Percentiles rank a stretch among this genome's conserved stretches.
These are phyloP conservation scores for Cardamine resedifolia DNA, from an alignment of 345 rosid genomes.

Conservation along the genomic window DNA sequence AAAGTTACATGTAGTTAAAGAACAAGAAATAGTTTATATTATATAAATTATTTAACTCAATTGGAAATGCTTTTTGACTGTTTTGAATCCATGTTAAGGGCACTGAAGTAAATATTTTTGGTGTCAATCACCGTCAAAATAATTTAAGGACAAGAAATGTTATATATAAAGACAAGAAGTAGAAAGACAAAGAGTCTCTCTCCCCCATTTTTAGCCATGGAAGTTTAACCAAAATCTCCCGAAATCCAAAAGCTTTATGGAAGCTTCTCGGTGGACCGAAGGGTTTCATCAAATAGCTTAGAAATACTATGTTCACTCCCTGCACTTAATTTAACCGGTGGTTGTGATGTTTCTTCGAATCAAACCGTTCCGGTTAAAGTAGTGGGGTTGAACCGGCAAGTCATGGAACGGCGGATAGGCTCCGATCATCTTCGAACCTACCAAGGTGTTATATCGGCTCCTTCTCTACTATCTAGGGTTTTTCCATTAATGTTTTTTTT, in stretches of 20 bases:
- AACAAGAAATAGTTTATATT: too few relatives aligned
- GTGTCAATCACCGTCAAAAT: not conserved
- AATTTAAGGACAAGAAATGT: not conserved
- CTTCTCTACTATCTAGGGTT: not conserved
- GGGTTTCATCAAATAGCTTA: conserved; percentile 21
- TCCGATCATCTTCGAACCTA: conserved; percentile 38
- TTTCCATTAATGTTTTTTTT: not conserved
- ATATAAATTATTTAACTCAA: too few relatives aligned
- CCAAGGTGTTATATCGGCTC: conserved; percentile 35
- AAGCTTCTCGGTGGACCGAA: conserved; percentile 15
- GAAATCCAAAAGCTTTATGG: not conserved
- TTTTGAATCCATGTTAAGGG: not conserved
- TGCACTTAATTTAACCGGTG: conserved; percentile 8
- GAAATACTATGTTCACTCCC: conserved; percentile 18
- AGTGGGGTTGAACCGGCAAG: conserved; percentile 37
- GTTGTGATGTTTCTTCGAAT: conserved; percentile 4
- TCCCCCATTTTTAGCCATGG: conserved; percentile 18
- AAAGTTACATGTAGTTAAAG: not conserved
- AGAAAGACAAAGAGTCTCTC: conserved; percentile 13
- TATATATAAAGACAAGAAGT: conserved; percentile 12
- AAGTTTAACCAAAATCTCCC: conserved; percentile 17
- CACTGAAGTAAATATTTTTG: not conserved
- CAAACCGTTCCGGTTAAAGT: conserved; percentile 1
- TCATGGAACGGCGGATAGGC: conserved; percentile 34
- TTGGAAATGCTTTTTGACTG: not conserved